Percentiles rank a stretch among this genome's conserved stretches.
Evolutionary conservation across 345 rosid species (phyloP).

Genomic region (Eucalyptus coolabah): DNA sequence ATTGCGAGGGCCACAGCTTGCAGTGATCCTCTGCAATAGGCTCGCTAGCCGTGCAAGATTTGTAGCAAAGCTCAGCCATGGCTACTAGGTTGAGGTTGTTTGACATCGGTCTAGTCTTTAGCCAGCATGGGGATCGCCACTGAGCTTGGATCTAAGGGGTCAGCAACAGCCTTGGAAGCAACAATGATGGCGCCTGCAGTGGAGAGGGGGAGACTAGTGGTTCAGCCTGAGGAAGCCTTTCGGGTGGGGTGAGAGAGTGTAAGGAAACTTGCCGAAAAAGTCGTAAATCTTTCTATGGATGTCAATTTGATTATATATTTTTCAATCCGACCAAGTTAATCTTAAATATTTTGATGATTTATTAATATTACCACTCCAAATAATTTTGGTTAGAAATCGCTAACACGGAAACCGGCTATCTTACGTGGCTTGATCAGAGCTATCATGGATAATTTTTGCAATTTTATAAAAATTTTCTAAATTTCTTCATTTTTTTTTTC

Average conservation of each 20-base stretch:
- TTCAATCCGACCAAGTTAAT: neutral
- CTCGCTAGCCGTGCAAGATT: neutral
- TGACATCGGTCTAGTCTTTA: neutral
- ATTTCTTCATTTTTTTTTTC: neutral
- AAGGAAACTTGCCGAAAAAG: neutral
- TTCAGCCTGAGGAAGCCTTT: neutral
- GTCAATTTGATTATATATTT: neutral
- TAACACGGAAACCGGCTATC: rapidly evolving
- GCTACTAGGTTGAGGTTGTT: neutral
- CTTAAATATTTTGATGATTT: neutral
- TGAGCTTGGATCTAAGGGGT: neutral
- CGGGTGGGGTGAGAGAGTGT: too few species aligned
- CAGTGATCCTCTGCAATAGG: neutral
- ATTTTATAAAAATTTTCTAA: too few species aligned
- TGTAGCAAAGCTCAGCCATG: neutral
- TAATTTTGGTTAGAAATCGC: rapidly evolving
- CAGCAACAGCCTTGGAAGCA: neutral
- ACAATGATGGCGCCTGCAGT: neutral
- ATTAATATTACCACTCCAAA: neutral
- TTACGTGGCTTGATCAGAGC: too few species aligned
- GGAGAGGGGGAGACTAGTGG: neutral
- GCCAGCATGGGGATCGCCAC: neutral
- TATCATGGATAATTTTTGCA: neutral
- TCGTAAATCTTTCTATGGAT: rapidly evolving
- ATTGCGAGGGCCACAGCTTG: neutral